Percentiles rank a stretch among this genome's conserved stretches.
Conservation (phyloP, 345 rosid genomes). For the Hevea brasiliensis region DNA sequence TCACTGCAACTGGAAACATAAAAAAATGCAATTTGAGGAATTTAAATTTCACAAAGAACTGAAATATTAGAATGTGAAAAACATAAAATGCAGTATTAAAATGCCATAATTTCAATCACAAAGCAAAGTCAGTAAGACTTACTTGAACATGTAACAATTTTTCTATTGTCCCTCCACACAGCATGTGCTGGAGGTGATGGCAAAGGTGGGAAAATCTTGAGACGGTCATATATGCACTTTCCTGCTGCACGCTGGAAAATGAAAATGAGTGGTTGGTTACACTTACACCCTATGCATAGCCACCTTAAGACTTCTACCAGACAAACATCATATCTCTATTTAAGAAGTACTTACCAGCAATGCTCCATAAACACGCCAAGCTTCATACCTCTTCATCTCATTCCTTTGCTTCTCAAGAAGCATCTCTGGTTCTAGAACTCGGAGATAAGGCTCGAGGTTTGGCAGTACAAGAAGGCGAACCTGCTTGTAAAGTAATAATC, state of each 20-base stretch:
- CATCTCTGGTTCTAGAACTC: slow-evolving; percentile 87
- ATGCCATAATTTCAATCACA: background rate
- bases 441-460: slow-evolving; percentile 74
- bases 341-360: slow-evolving; percentile 55
- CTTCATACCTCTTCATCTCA: slow-evolving; percentile 85
- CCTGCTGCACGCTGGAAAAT: slow-evolving; percentile 77
- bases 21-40: background rate
- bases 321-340: slow-evolving; percentile 13
- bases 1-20: background rate
- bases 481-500: slow-evolving; percentile 34
- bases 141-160: slow-evolving; percentile 48
- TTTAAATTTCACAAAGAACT: background rate
- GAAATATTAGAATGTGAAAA: background rate
- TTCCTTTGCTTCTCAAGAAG: slow-evolving; percentile 81
- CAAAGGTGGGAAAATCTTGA: slow-evolving; percentile 69
- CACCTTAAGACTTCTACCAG: slow-evolving; percentile 9
- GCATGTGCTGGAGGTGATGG: slow-evolving; percentile 50
- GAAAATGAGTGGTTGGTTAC: background rate
- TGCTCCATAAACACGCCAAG: slow-evolving; percentile 92
- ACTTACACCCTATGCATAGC: background rate
- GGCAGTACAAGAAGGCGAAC: slow-evolving; percentile 77
- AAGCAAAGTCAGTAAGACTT: slow-evolving; percentile 23
- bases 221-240: slow-evolving; percentile 59
- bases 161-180: slow-evolving; percentile 47
- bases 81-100: background rate